Conservation (phyloP, 2,329 filamentous ascomycete genomes). For the Keithomyces neogunnii region DNA sequence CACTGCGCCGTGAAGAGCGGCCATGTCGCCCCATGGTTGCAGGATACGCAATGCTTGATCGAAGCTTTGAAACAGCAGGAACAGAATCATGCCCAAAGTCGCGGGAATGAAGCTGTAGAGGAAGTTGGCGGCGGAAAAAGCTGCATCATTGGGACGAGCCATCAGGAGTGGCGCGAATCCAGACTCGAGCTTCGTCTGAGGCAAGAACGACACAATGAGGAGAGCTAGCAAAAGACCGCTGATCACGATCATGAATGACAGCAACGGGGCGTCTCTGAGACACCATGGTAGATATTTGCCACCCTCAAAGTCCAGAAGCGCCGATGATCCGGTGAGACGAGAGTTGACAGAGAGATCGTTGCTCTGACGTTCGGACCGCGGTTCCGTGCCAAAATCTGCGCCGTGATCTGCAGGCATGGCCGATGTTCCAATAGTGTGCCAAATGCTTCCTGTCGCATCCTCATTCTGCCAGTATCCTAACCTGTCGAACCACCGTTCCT, state of each 20-base stretch:
- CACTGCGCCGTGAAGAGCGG: conserved; percentile 45
- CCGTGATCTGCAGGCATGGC: conserved; percentile 20
- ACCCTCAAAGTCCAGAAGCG: conserved; percentile 15
- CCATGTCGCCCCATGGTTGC: conserved; percentile 60
- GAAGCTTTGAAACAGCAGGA: conserved; percentile 57
- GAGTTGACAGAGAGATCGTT: conserved; percentile 23
- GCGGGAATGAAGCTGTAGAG: conserved; percentile 72
- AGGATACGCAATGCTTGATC: conserved; percentile 59
- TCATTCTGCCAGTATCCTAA: conserved; percentile 82
- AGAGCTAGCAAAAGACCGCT: conserved; percentile 59
- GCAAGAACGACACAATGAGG: conserved; percentile 70
- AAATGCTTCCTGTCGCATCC: conserved; percentile 57
- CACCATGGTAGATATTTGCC: conserved; percentile 71
- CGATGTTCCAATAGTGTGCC: conserved; percentile 65
- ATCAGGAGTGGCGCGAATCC: conserved; percentile 66
- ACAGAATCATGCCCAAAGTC: conserved; percentile 56
- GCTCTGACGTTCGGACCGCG: conserved; percentile 10
- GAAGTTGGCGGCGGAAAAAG: conserved; percentile 83
- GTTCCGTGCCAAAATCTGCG: background rate
- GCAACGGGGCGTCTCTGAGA: conserved; percentile 56
- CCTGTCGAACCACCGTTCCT: conserved; percentile 53
- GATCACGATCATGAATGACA: conserved; percentile 54
- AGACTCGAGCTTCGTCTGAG: conserved; percentile 51
- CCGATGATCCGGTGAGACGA: conserved; percentile 15
- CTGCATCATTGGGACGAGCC: conserved; percentile 48